Evolutionary conservation across 345 rosid species (phyloP), one percentile per base, ranked within the genome.

Genomic region (Geranium brycei): DNA sequence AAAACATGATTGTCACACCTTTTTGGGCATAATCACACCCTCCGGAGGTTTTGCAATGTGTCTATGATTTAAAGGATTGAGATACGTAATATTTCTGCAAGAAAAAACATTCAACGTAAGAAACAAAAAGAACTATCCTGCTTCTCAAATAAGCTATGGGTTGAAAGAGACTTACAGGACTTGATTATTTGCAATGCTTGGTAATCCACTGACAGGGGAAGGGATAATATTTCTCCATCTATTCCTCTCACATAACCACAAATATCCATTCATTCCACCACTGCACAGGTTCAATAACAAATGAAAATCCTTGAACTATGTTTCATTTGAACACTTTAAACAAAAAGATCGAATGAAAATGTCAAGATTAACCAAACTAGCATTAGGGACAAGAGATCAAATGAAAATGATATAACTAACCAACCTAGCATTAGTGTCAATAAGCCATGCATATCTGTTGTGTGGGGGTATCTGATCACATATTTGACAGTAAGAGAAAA

Each of bases 251-350:
- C 58, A 65, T 56, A 87, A 66, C 91, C 91, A 87, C 69, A 95
- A 71, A 76, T 58, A 91, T 18, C 99, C 99, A 68, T 84, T 95
- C 95, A 88, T 87, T 68, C 95, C 97, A 79, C 79, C 83, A 76
- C 99, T 95, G 86, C 68, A 77, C 73, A 47, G 72, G 17, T 38
- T 64, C 59, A 60, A 71, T 56, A 68, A 71, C 17, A 57, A 16
- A 68, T 79, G 72, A 41, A 62, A 53, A 63, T 40, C 23, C 64
- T 57, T 38, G 13, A 60, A 51, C 38, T 31, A 72, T 58, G 28
- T 58, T 30, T 51, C 12, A 56, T 41, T 35, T 59, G 53, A 73
- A 58, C 32, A 35, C 32, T 23, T 51, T 57, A 11, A 60, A 35
- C 28, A 31, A 71, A 31, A 60, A 60, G 51, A 17, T 60, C 57